Conservation (phyloP, 2,329 filamentous ascomycete genomes). For the Botrytis pseudocinerea region DNA sequence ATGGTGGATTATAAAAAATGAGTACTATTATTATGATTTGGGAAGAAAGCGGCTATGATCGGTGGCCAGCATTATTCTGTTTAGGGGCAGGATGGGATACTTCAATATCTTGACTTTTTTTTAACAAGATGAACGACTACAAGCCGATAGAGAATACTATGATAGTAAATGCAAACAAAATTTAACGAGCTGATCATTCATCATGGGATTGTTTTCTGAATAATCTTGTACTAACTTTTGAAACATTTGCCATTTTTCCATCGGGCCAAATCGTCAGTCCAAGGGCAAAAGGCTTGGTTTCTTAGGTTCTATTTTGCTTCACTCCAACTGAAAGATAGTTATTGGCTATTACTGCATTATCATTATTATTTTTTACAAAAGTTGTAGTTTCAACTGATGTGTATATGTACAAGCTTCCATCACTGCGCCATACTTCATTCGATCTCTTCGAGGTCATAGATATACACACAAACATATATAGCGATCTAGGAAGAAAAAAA, state of each 20-base stretch:
- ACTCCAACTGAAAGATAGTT: background rate
- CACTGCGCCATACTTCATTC: too few species aligned
- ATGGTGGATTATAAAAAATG: background rate
- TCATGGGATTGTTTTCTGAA: background rate
- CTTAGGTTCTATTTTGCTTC: background rate
- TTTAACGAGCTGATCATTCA: background rate
- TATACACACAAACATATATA: background rate
- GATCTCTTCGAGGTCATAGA: background rate
- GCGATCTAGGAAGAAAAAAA: background rate
- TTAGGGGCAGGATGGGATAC: slow-evolving; percentile 2
- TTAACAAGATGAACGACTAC: background rate
- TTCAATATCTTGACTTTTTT: slow-evolving; percentile 3
- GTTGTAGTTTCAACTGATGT: background rate
- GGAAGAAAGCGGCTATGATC: slow-evolving; percentile 2
- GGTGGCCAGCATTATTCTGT: slow-evolving; percentile 1
- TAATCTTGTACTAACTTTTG: background rate
- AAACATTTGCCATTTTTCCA: background rate
- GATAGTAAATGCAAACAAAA: background rate
- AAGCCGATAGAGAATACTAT: background rate
- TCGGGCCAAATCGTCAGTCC: background rate
- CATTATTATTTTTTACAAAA: background rate
- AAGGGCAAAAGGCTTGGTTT: background rate
- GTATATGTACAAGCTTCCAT: background rate
- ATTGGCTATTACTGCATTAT: too few species aligned
- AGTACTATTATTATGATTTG: slow-evolving; percentile 21